Percentiles rank a stretch among this genome's conserved stretches.
Evolutionary conservation across 1,139 yeast genomes (phyloP).

Genomic region (Wickerhamomyces sp.): DNA sequence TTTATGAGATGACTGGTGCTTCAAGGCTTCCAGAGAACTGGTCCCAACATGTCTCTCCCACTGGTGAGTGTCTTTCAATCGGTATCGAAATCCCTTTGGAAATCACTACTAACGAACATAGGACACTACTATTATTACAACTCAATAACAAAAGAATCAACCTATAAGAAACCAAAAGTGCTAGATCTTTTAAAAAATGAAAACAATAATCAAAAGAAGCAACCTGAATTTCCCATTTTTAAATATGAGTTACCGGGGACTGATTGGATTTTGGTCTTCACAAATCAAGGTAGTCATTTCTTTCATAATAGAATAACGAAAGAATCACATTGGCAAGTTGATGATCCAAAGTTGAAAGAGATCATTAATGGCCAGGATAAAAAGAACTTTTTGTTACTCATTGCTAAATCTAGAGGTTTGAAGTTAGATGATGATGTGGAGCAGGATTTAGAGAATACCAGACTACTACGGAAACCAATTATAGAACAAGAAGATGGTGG

Average conservation of each 20-base stretch:
- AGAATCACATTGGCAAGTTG: conserved; percentile 34
- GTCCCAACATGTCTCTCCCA: conserved; percentile 28
- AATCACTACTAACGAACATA: background rate
- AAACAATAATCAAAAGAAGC: background rate
- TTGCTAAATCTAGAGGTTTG: conserved; percentile 45
- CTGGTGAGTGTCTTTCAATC: conserved; percentile 14
- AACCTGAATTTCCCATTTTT: background rate
- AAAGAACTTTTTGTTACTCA: conserved; percentile 31
- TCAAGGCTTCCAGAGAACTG: conserved; percentile 12
- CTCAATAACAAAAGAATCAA: conserved; percentile 24
- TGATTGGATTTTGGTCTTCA: conserved; percentile 40
- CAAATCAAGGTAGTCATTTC: conserved; percentile 40
- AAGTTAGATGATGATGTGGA: conserved; percentile 22
- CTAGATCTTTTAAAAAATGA: background rate
- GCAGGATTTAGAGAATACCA: background rate
- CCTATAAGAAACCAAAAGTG: conserved; percentile 24
- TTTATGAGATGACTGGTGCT: too few species aligned
- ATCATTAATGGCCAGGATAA: conserved; percentile 30
- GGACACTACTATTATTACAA: conserved; percentile 28
- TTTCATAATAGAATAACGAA: conserved; percentile 31
- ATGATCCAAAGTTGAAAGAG: conserved; percentile 27
- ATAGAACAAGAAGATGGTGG: conserved; percentile 10
- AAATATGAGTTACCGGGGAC: conserved; percentile 17
- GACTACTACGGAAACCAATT: conserved; percentile 8
- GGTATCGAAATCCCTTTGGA: background rate